Base-by-base conservation (phyloP, 768 basidiomycete species). In the Glaciozyma antarctica region DNA sequence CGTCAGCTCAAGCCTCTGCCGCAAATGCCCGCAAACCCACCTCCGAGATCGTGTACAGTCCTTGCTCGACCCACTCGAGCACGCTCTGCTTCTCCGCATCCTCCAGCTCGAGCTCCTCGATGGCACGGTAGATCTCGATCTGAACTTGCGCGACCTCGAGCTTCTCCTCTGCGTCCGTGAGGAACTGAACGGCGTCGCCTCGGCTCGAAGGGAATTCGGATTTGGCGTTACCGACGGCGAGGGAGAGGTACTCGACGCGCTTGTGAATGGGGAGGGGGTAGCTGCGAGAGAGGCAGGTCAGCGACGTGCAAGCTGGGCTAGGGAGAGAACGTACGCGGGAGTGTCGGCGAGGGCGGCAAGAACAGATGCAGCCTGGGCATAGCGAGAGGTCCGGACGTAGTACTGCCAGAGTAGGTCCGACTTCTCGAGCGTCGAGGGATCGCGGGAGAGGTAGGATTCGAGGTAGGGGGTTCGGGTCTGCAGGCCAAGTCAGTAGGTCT, bases 141-240 rank as follows among this genome's bases (percentile, higher is more conserved):
- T 99, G 95, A 13, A 98, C 90, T 77, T 94, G 88, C 9, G 92
- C 89, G 30, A 99, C 95, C 52, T 99, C 95, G 17, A 97, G 82
- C 75, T 92, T 91, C 77, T 99, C 95, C 79, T 97, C 93, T 24
- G 95, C 80, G 71, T 89, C 87, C 0, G 87, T 90, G n/a, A 94
- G 82, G 80, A 98, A 95, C 58, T 89, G 86, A 58, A 97, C 90
- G 38, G 86, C 87, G 75, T 92, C 88, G 71, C 91, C 87, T 64
- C 83, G 81, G 21, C 58, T 60, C 3, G 66, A 62, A 19, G 72
- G 73, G 32, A 84, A 82, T 22, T 82, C 80, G 21, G 94, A 94
- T 77, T 97, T 97, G 58, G 92, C 94, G 73, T 97, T 95, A 60
- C 89, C 88, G 51, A 97, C 87, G 1, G 95, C 91, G 57, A 95